phyloP scores from a whole-genome alignment of 306 rosid genomes.

The Canavalia ensiformis region DNA sequence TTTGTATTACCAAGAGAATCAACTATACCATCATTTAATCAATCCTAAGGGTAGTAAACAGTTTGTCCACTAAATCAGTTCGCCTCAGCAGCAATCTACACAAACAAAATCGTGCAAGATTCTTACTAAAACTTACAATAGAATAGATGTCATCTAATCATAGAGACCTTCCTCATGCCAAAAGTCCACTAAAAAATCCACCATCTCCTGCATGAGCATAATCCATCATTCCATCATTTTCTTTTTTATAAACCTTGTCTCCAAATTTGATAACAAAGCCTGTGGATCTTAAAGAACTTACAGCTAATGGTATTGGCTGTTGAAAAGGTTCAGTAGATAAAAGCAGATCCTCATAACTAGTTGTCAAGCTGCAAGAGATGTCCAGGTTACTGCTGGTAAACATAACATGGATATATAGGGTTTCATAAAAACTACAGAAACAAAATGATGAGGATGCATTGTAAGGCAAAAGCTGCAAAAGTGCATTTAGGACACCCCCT shows the following conservation, averaged over 20 bases:
- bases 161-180: conserved; percentile 79
- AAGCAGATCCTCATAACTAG: conserved; percentile 45
- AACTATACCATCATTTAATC: conserved; percentile 42
- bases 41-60: conserved; percentile 26
- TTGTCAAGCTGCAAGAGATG: conserved; percentile 53
- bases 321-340: conserved; percentile 44
- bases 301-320: conserved; percentile 52
- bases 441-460: conserved; percentile 10
- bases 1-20: conserved; percentile 39
- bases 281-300: conserved; percentile 44
- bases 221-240: conserved; percentile 35
- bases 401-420: neutral
- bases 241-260: neutral
- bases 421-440: conserved; percentile 4
- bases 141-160: conserved; percentile 58
- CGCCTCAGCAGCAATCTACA: conserved; percentile 52
- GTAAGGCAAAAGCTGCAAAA: conserved; percentile 22
- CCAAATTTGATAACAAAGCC: conserved; percentile 28
- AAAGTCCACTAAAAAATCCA: conserved; percentile 68
- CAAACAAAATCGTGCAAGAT: conserved; percentile 51
- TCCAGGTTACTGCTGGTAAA: conserved; percentile 19
- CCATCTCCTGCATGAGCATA: conserved; percentile 77
- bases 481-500: conserved; percentile 29
- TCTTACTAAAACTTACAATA: conserved; percentile 40
- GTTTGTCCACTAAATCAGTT: conserved; percentile 45